phyloP scores from a whole-genome alignment of 345 rosid genomes.

The Acer yangbiense region DNA sequence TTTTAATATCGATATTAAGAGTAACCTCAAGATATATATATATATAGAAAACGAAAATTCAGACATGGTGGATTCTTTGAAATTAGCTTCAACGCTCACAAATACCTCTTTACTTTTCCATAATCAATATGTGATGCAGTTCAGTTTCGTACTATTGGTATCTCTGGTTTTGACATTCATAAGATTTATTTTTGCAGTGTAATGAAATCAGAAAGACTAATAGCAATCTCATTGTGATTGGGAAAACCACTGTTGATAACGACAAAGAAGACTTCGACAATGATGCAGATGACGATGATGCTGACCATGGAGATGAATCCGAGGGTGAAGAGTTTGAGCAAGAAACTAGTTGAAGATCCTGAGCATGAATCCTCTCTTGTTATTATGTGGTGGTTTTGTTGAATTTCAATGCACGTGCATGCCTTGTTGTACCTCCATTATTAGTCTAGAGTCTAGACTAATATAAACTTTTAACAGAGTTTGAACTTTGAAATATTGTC shows the following conservation, averaged over 20 bases:
- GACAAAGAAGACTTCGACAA: conserved; percentile 86
- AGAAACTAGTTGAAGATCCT: conserved; percentile 63
- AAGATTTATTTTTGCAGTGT: conserved; percentile 47
- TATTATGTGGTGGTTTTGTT: background rate
- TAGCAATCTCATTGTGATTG: conserved; percentile 63
- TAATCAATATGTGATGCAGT: background rate
- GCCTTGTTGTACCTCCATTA: background rate
- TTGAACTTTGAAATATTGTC: background rate
- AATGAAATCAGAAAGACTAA: conserved; percentile 75
- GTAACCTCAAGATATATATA: background rate
- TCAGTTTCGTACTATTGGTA: background rate
- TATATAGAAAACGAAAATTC: background rate
- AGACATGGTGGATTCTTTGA: background rate
- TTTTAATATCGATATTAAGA: background rate
- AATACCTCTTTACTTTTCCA: background rate
- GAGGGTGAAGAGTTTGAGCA: conserved; percentile 96
- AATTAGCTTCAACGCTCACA: background rate
- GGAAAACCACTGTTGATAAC: conserved; percentile 59
- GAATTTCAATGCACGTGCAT: background rate
- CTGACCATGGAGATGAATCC: conserved; percentile 90
- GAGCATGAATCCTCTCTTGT: no score
- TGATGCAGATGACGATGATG: conserved; percentile 85
- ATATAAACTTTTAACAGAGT: background rate
- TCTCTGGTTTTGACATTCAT: background rate
- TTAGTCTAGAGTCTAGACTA: background rate